Conservation (phyloP, 2,329 filamentous ascomycete species). For the Diaporthe sp. region DNA sequence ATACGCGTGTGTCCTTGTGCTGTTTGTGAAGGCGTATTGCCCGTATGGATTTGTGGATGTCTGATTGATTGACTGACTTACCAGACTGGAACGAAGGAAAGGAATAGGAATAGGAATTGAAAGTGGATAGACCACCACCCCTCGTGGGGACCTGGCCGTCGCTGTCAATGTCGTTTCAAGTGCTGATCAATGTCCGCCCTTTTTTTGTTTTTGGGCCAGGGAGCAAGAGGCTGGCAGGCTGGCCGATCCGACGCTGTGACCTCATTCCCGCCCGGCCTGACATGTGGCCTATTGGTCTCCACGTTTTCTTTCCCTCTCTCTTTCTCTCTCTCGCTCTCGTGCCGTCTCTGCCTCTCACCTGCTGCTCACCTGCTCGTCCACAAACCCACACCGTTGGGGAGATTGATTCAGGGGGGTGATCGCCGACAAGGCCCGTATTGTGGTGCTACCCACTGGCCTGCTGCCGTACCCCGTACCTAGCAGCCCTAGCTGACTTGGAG, state of each 20-base stretch:
- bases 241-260: constrained; percentile 25
- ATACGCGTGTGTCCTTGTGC: not conserved
- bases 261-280: constrained; percentile 19
- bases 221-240: not conserved
- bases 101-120: not conserved
- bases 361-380: not conserved
- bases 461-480: not conserved
- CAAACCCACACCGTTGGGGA: constrained; percentile 24
- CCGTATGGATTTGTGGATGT: not conserved
- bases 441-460: not conserved
- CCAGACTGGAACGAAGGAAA: not conserved
- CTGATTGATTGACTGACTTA: not conserved
- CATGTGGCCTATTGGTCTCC: constrained; percentile 23
- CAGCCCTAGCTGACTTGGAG: constrained; percentile 14
- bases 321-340: not conserved
- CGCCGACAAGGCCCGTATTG: constrained; percentile 10
- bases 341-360: not conserved
- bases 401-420: constrained; percentile 27
- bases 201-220: not conserved
- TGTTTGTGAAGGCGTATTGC: not conserved
- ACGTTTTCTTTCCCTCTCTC: not conserved
- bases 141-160: not conserved
- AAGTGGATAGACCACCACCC: constrained; percentile 1
- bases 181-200: constrained; percentile 15
- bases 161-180: constrained; percentile 31